Percentiles rank a stretch among this genome's conserved stretches.
Conservation (phyloP, 164 flowering plant genomes). For the Warburgia ugandensis region DNA sequence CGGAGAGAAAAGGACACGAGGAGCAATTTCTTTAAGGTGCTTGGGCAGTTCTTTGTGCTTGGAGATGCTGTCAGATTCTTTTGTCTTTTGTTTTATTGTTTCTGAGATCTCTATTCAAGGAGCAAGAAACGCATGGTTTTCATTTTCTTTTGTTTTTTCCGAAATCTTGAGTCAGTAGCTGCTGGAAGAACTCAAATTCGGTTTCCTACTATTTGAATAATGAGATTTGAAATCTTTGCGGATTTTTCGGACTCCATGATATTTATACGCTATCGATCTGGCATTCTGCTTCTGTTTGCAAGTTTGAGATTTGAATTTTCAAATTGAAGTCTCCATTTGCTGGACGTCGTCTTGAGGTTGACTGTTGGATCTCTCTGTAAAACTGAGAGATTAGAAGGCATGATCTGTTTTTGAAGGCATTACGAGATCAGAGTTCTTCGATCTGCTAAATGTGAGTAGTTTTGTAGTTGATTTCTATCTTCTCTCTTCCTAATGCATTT, state of each 20-base stretch:
- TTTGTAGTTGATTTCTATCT: neutral
- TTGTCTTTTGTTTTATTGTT: neutral
- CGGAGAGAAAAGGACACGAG: slow-evolving; percentile 1
- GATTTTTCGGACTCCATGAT: neutral
- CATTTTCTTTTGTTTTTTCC: neutral
- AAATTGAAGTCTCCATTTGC: neutral
- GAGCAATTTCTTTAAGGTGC: neutral
- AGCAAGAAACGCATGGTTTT: neutral
- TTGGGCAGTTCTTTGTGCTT: neutral
- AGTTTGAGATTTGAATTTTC: neutral
- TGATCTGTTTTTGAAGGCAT: neutral
- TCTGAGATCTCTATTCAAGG: neutral
- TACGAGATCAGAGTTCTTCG: no score
- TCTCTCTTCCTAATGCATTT: neutral
- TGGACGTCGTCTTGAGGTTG: no score
- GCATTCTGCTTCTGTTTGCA: neutral
- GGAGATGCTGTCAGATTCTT: slow-evolving; percentile 8
- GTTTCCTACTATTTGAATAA: neutral
- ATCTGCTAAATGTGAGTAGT: neutral
- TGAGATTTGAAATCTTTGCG: neutral
- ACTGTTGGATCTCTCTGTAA: neutral
- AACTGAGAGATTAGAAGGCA: neutral
- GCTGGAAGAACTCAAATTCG: neutral
- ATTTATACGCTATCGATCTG: neutral
- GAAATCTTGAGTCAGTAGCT: neutral